Evolutionary conservation across 2,329 filamentous ascomycete genomes (phyloP).

Genomic region (Aspergillus glaucus): DNA sequence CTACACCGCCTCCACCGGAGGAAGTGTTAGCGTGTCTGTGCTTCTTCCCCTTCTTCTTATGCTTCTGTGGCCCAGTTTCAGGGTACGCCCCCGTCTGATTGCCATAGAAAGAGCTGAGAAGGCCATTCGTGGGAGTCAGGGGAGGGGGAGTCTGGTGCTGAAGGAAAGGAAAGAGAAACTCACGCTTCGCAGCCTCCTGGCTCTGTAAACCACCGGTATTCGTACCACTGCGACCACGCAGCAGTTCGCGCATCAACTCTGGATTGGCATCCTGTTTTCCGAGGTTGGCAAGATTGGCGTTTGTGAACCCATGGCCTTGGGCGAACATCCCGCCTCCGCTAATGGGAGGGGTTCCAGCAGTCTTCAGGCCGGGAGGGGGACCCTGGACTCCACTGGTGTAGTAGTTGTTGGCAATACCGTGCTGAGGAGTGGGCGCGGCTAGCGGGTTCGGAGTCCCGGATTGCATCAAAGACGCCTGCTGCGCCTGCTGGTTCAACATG

Average conservation of each 20-base stretch:
- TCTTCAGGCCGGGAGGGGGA: constrained; percentile 90
- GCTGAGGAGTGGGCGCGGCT: constrained; percentile 32
- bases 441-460: constrained; percentile 33
- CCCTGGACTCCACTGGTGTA: constrained; percentile 83
- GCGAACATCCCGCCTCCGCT: constrained; percentile 77
- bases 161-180: constrained; percentile 93
- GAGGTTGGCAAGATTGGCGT: constrained; percentile 47
- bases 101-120: constrained; percentile 88
- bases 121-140: constrained; percentile 86
- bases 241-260: constrained; percentile 74
- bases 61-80: constrained; percentile 83
- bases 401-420: constrained; percentile 57
- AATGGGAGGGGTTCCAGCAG: constrained; percentile 85
- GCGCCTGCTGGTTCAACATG: constrained; percentile 48
- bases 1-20: constrained; percentile 99
- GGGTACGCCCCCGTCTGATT: constrained; percentile 78
- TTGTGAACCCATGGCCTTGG: constrained; percentile 76
- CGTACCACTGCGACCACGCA: constrained; percentile 60
- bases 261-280: constrained; percentile 66
- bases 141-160: constrained; percentile 80
- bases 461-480: constrained; percentile 42
- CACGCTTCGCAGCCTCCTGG: constrained; percentile 91
- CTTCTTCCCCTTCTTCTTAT: constrained; percentile 99
- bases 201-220: constrained; percentile 61
- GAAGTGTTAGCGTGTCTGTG: constrained; percentile 99